These are phyloP conservation scores for Casuarina cunninghamiana DNA, from an alignment of 306 rosid species.

Conservation along the genomic window DNA sequence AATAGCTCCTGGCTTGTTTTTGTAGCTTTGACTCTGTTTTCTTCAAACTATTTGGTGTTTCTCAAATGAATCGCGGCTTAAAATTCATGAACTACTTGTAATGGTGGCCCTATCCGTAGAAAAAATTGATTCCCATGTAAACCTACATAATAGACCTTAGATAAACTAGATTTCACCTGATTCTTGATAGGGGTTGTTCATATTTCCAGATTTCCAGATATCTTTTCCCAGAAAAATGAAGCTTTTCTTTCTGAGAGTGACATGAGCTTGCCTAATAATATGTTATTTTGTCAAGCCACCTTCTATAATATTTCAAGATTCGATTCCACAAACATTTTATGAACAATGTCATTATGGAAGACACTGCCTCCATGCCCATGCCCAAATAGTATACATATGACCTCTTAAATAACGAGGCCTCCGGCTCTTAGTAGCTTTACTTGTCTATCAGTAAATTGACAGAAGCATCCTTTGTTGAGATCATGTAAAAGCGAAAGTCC, in stretches of 20 bases:
- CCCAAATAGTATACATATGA: too few species aligned
- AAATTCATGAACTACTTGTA: neutral
- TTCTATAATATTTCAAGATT: neutral
- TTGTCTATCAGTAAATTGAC: too few species aligned
- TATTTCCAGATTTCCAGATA: neutral
- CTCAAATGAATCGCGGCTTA: neutral
- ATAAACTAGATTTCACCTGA: neutral
- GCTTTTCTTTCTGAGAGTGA: neutral
- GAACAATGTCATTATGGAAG: too few species aligned
- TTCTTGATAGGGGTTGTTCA: neutral
- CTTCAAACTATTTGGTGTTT: neutral
- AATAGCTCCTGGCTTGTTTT: neutral
- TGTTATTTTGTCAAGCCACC: too few species aligned
- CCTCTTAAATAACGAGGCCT: too few species aligned
- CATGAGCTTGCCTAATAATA: neutral
- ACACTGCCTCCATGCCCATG: too few species aligned
- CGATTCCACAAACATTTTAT: too few species aligned
- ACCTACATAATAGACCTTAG: neutral
- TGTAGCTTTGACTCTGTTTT: neutral
- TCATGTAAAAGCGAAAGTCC: too few species aligned
- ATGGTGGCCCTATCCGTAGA: neutral
- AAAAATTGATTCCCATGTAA: neutral
- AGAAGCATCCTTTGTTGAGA: too few species aligned
- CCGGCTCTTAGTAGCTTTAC: too few species aligned
- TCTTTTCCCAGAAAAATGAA: neutral